A percentile compares a stretch with the other conserved stretches of the same genome.
Conservation (phyloP, 73 alveolate species). For the Tetrahymena borealis region DNA sequence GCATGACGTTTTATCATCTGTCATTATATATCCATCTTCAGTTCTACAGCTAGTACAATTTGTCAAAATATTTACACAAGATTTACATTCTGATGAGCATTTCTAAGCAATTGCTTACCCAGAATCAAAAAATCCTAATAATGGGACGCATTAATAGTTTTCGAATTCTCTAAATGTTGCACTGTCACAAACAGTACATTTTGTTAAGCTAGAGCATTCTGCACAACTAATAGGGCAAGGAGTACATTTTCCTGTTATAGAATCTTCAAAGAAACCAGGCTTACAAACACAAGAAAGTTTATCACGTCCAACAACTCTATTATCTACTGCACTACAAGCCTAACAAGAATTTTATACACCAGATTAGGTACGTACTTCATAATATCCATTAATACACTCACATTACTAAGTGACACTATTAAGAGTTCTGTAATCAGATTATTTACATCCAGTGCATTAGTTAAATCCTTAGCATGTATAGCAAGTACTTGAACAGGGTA, state of each 20-base stretch:
- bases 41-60: neutral
- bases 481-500: neutral
- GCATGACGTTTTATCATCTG: neutral
- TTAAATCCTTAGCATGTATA: neutral
- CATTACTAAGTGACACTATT: neutral
- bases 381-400: neutral
- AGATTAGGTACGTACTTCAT: neutral
- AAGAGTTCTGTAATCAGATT: neutral
- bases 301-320: neutral
- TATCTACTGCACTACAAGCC: neutral
- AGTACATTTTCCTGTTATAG: neutral
- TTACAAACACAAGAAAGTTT: neutral
- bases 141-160: neutral
- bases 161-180: neutral
- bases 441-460: neutral
- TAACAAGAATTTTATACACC: neutral
- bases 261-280: neutral
- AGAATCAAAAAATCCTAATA: neutral
- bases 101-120: neutral
- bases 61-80: neutral
- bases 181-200: neutral
- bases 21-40: neutral
- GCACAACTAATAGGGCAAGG: neutral
- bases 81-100: neutral
- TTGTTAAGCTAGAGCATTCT: neutral